Evolutionary conservation across 345 rosid species (phyloP).

Genomic region (Heritiera fomes): DNA sequence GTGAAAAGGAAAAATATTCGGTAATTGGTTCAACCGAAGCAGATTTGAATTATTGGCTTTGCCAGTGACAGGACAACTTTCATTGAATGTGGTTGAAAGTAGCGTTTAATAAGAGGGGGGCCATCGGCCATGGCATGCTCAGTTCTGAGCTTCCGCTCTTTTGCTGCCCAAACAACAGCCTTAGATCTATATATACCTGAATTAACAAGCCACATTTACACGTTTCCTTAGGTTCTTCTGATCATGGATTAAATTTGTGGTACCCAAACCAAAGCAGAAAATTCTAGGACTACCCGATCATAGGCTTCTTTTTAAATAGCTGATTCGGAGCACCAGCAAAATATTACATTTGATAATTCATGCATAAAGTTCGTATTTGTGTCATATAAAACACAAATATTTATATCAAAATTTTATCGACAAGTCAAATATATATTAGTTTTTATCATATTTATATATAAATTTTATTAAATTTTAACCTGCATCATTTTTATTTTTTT

Average conservation of each 20-base stretch:
- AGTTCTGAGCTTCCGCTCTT: not conserved
- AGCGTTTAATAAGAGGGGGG: not conserved
- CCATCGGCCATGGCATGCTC: not conserved
- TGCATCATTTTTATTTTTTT: too few species aligned
- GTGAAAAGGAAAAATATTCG: too few species aligned
- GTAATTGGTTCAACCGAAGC: too few species aligned
- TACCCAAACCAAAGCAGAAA: not conserved
- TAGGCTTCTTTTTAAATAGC: not conserved
- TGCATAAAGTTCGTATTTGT: too few species aligned
- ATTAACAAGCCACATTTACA: not conserved
- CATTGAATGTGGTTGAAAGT: constrained; percentile 12
- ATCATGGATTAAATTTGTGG: not conserved
- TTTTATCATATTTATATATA: too few species aligned
- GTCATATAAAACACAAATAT: too few species aligned
- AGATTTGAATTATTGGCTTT: too few species aligned
- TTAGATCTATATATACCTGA: not conserved
- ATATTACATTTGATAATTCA: too few species aligned
- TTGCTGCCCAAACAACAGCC: not conserved
- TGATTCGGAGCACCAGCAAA: not conserved
- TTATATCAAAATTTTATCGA: too few species aligned
- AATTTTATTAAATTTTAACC: too few species aligned
- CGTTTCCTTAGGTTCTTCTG: not conserved
- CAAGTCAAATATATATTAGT: too few species aligned
- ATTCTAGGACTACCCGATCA: not conserved
- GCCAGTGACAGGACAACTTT: not conserved